Conservation (phyloP, 257 asterid species). For the Forsythia suspensa region DNA sequence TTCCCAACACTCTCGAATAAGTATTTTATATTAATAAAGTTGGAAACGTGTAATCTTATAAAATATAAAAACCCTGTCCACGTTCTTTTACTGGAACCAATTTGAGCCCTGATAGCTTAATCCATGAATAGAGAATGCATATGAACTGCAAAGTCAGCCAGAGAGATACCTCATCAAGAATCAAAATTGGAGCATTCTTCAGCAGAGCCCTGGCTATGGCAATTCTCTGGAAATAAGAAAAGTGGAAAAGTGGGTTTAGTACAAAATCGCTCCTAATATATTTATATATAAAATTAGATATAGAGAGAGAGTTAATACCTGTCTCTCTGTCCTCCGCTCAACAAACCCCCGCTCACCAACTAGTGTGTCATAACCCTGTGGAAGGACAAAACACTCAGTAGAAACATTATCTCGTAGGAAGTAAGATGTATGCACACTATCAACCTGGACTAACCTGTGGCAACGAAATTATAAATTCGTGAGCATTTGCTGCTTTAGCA, state of each 20-base stretch:
- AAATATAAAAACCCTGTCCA: background rate
- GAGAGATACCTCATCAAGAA: slow-evolving; percentile 85
- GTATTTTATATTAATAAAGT: background rate
- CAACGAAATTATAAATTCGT: slow-evolving; percentile 79
- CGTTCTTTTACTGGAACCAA: background rate
- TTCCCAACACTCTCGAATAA: background rate
- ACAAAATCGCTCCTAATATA: background rate
- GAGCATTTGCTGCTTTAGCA: slow-evolving; percentile 99
- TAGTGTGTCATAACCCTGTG: slow-evolving; percentile 85
- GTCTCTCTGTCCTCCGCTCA: slow-evolving; percentile 98
- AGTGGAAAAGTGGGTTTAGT: slow-evolving; percentile 29
- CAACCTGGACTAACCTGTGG: slow-evolving; percentile 68
- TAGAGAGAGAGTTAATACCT: slow-evolving; percentile 46
- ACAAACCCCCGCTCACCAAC: slow-evolving; percentile 96
- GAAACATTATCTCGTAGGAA: slow-evolving; percentile 13
- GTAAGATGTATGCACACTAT: slow-evolving; percentile 8
- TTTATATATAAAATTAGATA: too few relatives aligned
- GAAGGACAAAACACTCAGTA: slow-evolving; percentile 21
- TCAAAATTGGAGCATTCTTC: slow-evolving; percentile 90
- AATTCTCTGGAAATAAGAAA: slow-evolving; percentile 58
- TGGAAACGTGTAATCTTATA: background rate
- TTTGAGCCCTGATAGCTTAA: background rate
- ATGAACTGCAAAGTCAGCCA: background rate
- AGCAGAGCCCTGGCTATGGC: slow-evolving; percentile 98
- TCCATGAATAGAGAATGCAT: background rate